Conservation (phyloP, 306 rosid genomes). For the Begonia masoniana region DNA sequence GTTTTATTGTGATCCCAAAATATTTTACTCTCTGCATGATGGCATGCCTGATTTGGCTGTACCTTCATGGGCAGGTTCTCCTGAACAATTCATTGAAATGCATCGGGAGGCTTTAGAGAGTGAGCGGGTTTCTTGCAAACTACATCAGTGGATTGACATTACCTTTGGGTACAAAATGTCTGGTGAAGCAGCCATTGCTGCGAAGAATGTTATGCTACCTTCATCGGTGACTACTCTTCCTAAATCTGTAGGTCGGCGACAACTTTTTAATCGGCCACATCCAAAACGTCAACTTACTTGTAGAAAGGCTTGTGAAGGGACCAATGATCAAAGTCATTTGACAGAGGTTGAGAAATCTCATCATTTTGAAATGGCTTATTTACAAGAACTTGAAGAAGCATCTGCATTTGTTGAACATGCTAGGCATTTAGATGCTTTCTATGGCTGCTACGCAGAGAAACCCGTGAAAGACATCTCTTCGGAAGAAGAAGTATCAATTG, state of each 20-base stretch:
- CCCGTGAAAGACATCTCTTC: constrained; percentile 22
- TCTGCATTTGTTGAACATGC: constrained; percentile 70
- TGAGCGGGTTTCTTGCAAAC: constrained; percentile 51
- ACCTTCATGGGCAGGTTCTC: constrained; percentile 79
- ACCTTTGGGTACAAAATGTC: constrained; percentile 94
- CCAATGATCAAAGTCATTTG: constrained; percentile 24
- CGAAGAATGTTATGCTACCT: constrained; percentile 96
- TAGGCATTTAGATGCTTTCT: constrained; percentile 52
- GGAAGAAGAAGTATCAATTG: constrained; percentile 20
- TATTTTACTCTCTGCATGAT: constrained; percentile 61
- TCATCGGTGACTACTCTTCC: constrained; percentile 66
- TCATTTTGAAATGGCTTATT: constrained; percentile 41
- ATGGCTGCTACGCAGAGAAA: constrained; percentile 24
- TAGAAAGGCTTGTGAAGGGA: constrained; percentile 22
- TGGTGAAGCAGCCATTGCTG: constrained; percentile 72
- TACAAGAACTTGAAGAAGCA: constrained; percentile 74
- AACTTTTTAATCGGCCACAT: constrained; percentile 74
- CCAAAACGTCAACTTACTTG: constrained; percentile 47
- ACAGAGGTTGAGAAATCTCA: constrained; percentile 29
- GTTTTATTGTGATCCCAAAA: constrained; percentile 71
- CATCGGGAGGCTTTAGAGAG: constrained; percentile 88
- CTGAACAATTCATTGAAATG: constrained; percentile 71
- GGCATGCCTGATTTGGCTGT: constrained; percentile 92
- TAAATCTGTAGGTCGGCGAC: constrained; percentile 84
- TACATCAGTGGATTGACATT: constrained; percentile 93